These are phyloP conservation scores for Cucurbita maxima DNA, from an alignment of 306 rosid species.

Conservation along the genomic window DNA sequence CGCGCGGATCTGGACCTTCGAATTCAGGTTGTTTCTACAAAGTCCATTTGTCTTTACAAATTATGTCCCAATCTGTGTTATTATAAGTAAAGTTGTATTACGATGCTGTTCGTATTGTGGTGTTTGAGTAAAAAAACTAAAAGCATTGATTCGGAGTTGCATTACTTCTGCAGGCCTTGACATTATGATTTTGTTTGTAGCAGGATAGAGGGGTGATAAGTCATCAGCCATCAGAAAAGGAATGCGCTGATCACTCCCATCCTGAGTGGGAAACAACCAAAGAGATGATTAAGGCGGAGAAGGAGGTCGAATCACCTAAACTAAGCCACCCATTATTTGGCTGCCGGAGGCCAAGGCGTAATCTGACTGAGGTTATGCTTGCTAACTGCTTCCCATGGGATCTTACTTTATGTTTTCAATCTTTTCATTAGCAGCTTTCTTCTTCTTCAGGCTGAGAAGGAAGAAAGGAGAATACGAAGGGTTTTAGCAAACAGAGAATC, in stretches of 20 bases:
- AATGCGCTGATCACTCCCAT: conserved; percentile 6
- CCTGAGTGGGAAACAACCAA: conserved; percentile 13
- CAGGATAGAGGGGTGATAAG: conserved; percentile 45
- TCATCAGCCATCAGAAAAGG: conserved; percentile 24
- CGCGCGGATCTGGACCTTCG: conserved; percentile 28
- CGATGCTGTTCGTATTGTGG: neutral
- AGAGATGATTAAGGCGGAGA: conserved; percentile 24
- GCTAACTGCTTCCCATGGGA: neutral
- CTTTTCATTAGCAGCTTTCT: neutral
- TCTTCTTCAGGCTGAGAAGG: conserved; percentile 65
- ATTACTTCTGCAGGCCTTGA: conserved; percentile 39
- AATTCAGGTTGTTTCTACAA: neutral
- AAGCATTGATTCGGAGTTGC: neutral
- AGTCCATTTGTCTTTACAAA: neutral
- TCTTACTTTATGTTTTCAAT: neutral
- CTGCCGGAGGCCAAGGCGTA: conserved; percentile 48
- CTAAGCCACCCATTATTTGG: conserved; percentile 26
- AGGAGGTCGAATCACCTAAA: conserved; percentile 27
- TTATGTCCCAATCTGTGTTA: neutral
- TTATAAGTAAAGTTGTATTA: neutral
- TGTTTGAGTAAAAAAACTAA: neutral
- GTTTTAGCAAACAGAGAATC: conserved; percentile 92
- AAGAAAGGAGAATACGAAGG: conserved; percentile 71
- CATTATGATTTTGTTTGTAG: conserved; percentile 35
- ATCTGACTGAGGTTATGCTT: conserved; percentile 61